phyloP scores from a whole-genome alignment of 2,329 filamentous ascomycete genomes.

The Talaromyces albobiverticillius region DNA sequence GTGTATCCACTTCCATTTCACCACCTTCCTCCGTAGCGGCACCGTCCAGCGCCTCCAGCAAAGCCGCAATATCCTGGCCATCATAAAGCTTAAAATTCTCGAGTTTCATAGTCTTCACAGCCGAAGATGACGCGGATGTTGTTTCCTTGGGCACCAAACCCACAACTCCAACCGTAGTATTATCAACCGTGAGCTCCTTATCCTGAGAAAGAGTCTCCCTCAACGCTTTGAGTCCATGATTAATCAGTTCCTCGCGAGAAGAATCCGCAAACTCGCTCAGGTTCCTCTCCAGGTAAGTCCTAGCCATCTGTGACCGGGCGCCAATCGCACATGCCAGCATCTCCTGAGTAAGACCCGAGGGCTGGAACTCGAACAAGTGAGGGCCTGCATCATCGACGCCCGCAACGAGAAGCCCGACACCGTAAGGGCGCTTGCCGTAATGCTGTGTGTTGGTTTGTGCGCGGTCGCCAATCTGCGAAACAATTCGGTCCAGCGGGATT shows the following conservation, averaged over 20 bases:
- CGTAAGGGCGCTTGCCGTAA: constrained; percentile 94
- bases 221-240: constrained; percentile 83
- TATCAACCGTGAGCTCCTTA: constrained; percentile 95
- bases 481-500: constrained; percentile 85
- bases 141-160: constrained; percentile 57
- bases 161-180: constrained; percentile 86
- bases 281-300: constrained; percentile 93
- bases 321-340: constrained; percentile 96
- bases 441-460: constrained; percentile 97
- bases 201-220: constrained; percentile 97
- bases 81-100: constrained; percentile 91
- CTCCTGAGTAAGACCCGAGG: constrained; percentile 92
- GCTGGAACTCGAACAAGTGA: constrained; percentile 98
- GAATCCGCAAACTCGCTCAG: constrained; percentile 76
- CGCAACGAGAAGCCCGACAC: constrained; percentile 86
- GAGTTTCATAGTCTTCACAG: constrained; percentile 38
- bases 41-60: constrained; percentile 69
- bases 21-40: constrained; percentile 43
- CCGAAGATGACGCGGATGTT: constrained; percentile 31
- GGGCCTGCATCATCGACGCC: constrained; percentile 92
- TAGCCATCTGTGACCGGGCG: constrained; percentile 92
- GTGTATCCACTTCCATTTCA: constrained; percentile 58
- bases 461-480: constrained; percentile 89
- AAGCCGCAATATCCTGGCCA: constrained; percentile 78
- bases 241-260: constrained; percentile 79